A percentile compares a stretch with the other conserved stretches of the same genome.
Evolutionary conservation across 2,329 filamentous ascomycete species (phyloP).

Genomic region (Colletotrichum euphorbiae): DNA sequence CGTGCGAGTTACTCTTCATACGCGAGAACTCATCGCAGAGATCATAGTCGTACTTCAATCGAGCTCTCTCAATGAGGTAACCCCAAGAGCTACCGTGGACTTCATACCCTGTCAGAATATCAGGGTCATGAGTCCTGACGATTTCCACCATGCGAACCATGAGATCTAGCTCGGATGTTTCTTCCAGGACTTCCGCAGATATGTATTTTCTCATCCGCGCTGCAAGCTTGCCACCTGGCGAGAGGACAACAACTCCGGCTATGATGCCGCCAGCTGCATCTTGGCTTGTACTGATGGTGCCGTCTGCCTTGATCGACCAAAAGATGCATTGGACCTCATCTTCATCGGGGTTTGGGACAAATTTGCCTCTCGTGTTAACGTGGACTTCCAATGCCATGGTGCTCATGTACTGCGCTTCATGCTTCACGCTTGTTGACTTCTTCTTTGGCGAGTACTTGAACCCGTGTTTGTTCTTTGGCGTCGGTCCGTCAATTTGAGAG

Average conservation of each 20-base stretch:
- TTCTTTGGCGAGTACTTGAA: conserved; percentile 88
- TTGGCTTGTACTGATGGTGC: conserved; percentile 63
- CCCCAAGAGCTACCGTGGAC: conserved; percentile 96
- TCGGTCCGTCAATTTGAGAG: conserved; percentile 91
- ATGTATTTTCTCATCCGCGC: conserved; percentile 72
- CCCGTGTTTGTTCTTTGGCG: conserved; percentile 82
- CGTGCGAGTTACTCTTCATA: conserved; percentile 85
- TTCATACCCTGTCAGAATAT: conserved; percentile 94
- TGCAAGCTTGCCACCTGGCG: conserved; percentile 68
- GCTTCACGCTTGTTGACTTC: conserved; percentile 79
- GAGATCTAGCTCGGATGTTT: conserved; percentile 84
- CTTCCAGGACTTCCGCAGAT: conserved; percentile 74
- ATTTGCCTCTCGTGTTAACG: conserved; percentile 83
- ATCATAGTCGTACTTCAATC: conserved; percentile 88
- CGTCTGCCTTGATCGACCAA: conserved; percentile 87
- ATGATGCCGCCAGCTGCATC: conserved; percentile 61
- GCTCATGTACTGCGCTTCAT: conserved; percentile 94
- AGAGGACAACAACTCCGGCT: conserved; percentile 80
- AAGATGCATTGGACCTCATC: conserved; percentile 91
- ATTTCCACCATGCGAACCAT: conserved; percentile 89
- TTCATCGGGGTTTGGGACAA: conserved; percentile 89
- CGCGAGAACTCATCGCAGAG: conserved; percentile 92
- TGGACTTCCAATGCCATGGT: conserved; percentile 95
- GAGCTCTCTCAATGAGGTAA: conserved; percentile 90
- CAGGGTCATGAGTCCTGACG: conserved; percentile 86